These are phyloP conservation scores for Carallia pectinifolia DNA, from an alignment of 345 rosid species.

Conservation along the genomic window DNA sequence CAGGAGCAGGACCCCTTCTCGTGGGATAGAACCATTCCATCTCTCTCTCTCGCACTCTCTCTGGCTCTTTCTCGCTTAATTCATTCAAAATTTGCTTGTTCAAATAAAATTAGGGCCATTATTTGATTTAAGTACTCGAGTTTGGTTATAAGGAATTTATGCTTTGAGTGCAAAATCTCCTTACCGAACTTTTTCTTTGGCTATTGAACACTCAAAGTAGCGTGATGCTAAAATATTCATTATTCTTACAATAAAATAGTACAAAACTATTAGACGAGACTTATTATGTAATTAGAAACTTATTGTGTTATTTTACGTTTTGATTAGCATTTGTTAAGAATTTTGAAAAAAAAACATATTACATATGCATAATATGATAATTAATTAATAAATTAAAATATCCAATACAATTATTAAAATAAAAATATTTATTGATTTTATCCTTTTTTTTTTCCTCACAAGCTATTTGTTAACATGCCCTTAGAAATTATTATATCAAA, in stretches of 20 bases:
- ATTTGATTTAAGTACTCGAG: not conserved
- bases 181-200: conserved; percentile 7
- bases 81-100: not conserved
- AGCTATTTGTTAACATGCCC: too few species aligned
- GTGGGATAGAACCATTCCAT: conserved; percentile 57
- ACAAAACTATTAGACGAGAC: too few species aligned
- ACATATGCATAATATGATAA: too few species aligned
- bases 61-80: not conserved
- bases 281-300: too few species aligned
- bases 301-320: too few species aligned
- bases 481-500: too few species aligned
- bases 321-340: too few species aligned
- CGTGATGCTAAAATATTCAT: not conserved
- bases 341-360: too few species aligned
- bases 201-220: conserved; percentile 15
- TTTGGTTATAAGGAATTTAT: conserved; percentile 9
- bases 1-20: conserved; percentile 55
- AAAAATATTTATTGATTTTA: too few species aligned
- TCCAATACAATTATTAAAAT: too few species aligned
- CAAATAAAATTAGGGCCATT: not conserved
- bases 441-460: too few species aligned
- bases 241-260: not conserved
- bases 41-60: not conserved
- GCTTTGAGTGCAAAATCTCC: conserved; percentile 27
- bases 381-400: too few species aligned